These are phyloP conservation scores for Eucalyptus marginata DNA, from an alignment of 345 rosid genomes.

Conservation along the genomic window DNA sequence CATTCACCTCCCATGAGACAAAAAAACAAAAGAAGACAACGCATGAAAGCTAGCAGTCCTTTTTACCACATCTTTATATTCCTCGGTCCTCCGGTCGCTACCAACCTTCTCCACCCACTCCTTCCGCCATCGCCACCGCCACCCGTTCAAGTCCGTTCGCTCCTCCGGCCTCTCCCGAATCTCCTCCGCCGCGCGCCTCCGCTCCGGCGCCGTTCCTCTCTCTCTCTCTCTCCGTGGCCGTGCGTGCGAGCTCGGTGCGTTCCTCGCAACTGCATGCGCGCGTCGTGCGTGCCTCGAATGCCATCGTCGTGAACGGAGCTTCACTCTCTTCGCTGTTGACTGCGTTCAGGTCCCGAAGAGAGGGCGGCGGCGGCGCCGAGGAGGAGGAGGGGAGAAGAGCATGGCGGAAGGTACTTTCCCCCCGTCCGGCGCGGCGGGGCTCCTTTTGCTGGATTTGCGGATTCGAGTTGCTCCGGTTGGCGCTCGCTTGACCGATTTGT, in stretches of 20 bases:
- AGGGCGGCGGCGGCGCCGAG: neutral
- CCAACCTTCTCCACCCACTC: neutral
- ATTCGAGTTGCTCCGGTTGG: neutral
- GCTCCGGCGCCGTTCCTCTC: neutral
- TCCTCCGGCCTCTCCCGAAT: no score
- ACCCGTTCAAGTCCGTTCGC: neutral
- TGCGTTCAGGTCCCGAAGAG: neutral
- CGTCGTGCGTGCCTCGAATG: neutral
- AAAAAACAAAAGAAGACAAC: neutral
- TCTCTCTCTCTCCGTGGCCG: neutral
- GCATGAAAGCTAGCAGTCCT: no score
- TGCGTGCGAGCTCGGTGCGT: neutral
- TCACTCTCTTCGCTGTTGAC: neutral
- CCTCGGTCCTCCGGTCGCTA: neutral
- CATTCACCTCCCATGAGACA: neutral
- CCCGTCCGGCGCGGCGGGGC: neutral
- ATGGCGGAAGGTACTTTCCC: neutral
- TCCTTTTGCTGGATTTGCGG: neutral
- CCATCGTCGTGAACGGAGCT: neutral
- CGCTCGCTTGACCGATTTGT: neutral
- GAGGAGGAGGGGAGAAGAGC: neutral
- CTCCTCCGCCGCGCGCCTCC: neutral
- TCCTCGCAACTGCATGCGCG: neutral
- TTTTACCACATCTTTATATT: neutral
- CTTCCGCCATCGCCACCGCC: neutral